phyloP scores from a whole-genome alignment of 441 rosid species.

The Pelargonium fulgidum region DNA sequence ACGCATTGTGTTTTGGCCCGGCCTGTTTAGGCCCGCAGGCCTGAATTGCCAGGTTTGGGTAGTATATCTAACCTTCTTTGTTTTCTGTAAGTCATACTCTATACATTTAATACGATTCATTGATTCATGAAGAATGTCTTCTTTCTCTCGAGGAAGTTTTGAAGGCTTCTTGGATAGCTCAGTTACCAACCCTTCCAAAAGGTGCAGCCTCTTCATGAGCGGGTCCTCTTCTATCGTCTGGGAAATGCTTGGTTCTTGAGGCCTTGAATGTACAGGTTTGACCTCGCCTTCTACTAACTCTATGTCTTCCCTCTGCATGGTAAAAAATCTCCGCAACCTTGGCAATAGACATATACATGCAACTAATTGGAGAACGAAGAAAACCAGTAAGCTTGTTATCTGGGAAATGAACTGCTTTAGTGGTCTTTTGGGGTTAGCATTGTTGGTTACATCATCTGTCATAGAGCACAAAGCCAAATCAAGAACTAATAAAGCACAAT shows the following conservation, averaged over 20 bases:
- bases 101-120: conserved; percentile 72
- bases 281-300: conserved; percentile 31
- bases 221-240: conserved; percentile 40
- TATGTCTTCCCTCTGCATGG: conserved; percentile 27
- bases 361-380: conserved; percentile 42
- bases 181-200: conserved; percentile 60
- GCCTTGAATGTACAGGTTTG: conserved; percentile 31
- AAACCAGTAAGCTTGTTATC: conserved; percentile 29
- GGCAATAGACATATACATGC: conserved; percentile 42
- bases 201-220: conserved; percentile 73
- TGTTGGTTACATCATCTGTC: conserved; percentile 42
- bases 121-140: conserved; percentile 74
- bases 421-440: conserved; percentile 26
- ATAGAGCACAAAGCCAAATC: conserved; percentile 19
- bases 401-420: conserved; percentile 35
- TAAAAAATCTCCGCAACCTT: conserved; percentile 36
- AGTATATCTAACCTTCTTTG: conserved; percentile 39
- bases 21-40: too few relatives aligned
- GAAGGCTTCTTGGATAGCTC: conserved; percentile 64
- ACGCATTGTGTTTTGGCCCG: too few relatives aligned
- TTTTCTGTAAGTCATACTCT: conserved; percentile 82
- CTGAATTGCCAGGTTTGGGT: too few relatives aligned
- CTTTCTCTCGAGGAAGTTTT: conserved; percentile 82
- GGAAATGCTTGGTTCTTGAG: conserved; percentile 31
- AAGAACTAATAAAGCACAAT: not conserved